phyloP scores from a whole-genome alignment of 257 asterid genomes.

The Capsicum pubescens region DNA sequence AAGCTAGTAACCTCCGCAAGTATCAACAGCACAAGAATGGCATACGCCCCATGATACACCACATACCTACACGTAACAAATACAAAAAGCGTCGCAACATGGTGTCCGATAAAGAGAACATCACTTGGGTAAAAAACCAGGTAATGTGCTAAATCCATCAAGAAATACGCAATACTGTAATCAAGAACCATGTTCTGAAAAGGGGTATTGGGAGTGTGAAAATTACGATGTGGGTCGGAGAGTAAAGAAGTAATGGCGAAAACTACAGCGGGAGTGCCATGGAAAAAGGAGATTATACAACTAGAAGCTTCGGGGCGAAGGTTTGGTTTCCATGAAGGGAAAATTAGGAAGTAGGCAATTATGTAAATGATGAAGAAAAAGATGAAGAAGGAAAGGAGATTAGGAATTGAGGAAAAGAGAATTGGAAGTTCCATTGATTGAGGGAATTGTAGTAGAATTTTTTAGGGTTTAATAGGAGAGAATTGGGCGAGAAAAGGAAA shows the following conservation, averaged over 20 bases:
- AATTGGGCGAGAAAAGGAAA: background rate
- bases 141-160: conserved; percentile 84
- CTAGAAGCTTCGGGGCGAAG: conserved; percentile 94
- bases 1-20: conserved; percentile 92
- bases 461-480: background rate
- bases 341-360: conserved; percentile 56
- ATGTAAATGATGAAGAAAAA: conserved; percentile 54
- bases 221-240: conserved; percentile 57
- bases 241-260: conserved; percentile 60
- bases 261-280: conserved; percentile 93
- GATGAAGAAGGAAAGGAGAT: conserved; percentile 53
- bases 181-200: conserved; percentile 74
- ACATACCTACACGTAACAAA: conserved; percentile 81
- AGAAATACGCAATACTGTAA: conserved; percentile 87
- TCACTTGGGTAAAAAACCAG: conserved; percentile 70
- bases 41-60: conserved; percentile 76
- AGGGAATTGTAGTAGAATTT: background rate
- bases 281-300: conserved; percentile 80
- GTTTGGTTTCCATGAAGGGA: conserved; percentile 63
- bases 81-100: conserved; percentile 82
- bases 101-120: conserved; percentile 85
- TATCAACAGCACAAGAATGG: conserved; percentile 68
- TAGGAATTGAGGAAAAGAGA: conserved; percentile 35
- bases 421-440: conserved; percentile 44
- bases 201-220: conserved; percentile 68